Conservation (phyloP, 352 stramenopile species). For the Pythium vanterpoolii region DNA sequence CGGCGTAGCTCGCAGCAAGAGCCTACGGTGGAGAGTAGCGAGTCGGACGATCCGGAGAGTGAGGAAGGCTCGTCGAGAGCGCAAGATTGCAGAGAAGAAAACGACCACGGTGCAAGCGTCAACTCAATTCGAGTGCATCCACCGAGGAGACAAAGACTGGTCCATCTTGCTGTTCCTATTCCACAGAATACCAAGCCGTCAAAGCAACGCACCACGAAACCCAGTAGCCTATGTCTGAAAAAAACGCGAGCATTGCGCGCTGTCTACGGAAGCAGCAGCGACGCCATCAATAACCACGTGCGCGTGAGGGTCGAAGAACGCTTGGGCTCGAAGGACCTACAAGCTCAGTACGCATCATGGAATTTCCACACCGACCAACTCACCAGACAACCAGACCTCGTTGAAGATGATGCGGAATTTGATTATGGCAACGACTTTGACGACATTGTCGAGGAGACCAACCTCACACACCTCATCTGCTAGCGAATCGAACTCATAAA, state of each 20-base stretch:
- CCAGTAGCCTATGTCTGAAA: background rate
- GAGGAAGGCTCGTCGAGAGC: background rate
- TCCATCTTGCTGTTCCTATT: background rate
- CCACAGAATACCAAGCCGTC: background rate
- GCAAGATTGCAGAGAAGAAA: background rate
- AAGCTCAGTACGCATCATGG: conserved; percentile 17
- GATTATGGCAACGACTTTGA: conserved; percentile 83
- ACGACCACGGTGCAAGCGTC: background rate
- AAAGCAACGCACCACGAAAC: conserved; percentile 10
- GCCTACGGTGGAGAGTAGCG: background rate
- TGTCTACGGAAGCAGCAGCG: conserved; percentile 1
- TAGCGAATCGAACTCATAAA: conserved; percentile 12
- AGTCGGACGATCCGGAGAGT: background rate
- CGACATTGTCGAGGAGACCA: conserved; percentile 69
- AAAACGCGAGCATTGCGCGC: conserved; percentile 17
- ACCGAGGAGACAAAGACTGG: background rate
- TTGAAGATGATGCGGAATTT: conserved; percentile 43
- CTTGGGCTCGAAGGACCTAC: conserved; percentile 8
- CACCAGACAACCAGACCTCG: conserved; percentile 14
- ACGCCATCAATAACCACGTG: conserved; percentile 4
- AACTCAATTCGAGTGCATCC: background rate
- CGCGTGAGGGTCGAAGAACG: background rate
- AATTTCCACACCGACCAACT: conserved; percentile 28
- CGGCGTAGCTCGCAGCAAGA: background rate
- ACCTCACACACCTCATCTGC: conserved; percentile 50